Conservation (phyloP, 2,329 filamentous ascomycete species). For the Exophiala xenobiotica region DNA sequence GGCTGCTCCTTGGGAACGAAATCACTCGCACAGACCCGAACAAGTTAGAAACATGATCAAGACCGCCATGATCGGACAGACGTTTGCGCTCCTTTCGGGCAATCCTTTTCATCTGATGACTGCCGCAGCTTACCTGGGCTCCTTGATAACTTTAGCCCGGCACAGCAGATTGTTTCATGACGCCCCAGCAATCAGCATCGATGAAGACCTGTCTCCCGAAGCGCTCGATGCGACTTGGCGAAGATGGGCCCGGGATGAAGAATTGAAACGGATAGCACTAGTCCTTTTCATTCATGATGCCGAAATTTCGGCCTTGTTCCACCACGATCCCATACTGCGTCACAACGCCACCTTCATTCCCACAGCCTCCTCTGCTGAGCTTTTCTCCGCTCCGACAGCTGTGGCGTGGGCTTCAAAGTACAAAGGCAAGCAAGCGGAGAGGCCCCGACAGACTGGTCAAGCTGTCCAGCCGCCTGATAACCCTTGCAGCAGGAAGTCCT, state of each 20-base stretch:
- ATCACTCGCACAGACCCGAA: constrained; percentile 1
- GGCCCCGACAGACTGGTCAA: background rate
- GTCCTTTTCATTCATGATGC: constrained; percentile 14
- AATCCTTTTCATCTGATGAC: constrained; percentile 14
- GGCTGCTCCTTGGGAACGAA: constrained; percentile 20
- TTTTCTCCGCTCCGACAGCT: constrained; percentile 18
- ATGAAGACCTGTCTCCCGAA: constrained; percentile 3
- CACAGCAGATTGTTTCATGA: constrained; percentile 7
- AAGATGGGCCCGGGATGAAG: constrained; percentile 15
- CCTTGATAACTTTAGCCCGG: constrained; percentile 14
- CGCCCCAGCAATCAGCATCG: constrained; percentile 1
- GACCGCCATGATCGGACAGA: constrained; percentile 22
- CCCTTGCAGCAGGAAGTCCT: too few relatives aligned
- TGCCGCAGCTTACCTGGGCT: constrained; percentile 16
- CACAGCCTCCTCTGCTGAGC: constrained; percentile 8
- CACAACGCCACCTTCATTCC: constrained; percentile 13
- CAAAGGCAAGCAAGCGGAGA: background rate
- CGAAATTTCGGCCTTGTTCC: constrained; percentile 17
- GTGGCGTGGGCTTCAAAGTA: constrained; percentile 10
- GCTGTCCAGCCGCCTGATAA: too few relatives aligned
- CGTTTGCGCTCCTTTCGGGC: constrained; percentile 18
- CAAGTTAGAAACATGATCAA: constrained; percentile 8
- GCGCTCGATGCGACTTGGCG: constrained; percentile 12
- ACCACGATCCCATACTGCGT: constrained; percentile 20
- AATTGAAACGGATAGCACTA: constrained; percentile 12